Evolutionary conservation across 2,329 filamentous ascomycete species (phyloP), one percentile per base, ranked within the genome.

Genomic region (Neofusicoccum laricinum): DNA sequence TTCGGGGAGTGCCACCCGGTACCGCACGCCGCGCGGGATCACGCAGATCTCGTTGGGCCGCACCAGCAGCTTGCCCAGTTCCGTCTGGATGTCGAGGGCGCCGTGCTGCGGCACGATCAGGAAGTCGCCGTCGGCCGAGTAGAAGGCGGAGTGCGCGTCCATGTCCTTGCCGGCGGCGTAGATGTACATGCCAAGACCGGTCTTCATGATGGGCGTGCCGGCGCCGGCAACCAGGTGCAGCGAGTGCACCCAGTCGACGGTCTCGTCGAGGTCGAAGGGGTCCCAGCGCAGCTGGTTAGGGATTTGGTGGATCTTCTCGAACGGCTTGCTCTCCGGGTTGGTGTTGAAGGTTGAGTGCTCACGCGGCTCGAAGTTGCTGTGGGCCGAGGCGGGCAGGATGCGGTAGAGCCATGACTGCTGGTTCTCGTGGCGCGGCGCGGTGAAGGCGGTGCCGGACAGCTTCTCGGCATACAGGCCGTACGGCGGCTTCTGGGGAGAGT

Each of bases 221-320:
- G 91, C 87, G 3, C 91, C 91, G 1, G 90, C 91, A 11, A 96
- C 82, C 19, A 93, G 82, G 66, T 90, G 87, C 67, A 94, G 77
- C 64, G 84, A 84, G 70, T 89, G 85, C 21, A 90, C 86, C 87
- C 87, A 90, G 70, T 90, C 87, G 2, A 86, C 86, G 3, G 81
- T 82, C 73, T 90, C 82, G 67, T 91, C 87, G 55, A 93, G 81
- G 69, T 92, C 88, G 73, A 92, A 92, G 2, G 87, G 88, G 68
- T 90, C 88, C 91, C 91, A 95, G 68, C 90, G 86, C 34, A 94
- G 81, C 76, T 94, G 90, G 72, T 93, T 93, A 4, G 91, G 91
- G 58, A 93, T 89, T 70, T 91, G 88, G 69, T 90, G 87, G 69
- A 92, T 83, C 71, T 85, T 85, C 67, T 84, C 83, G 62, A 81